Evolutionary conservation across 805 yeast species (phyloP).

Genomic region (Saccharomycopsis sp.): DNA sequence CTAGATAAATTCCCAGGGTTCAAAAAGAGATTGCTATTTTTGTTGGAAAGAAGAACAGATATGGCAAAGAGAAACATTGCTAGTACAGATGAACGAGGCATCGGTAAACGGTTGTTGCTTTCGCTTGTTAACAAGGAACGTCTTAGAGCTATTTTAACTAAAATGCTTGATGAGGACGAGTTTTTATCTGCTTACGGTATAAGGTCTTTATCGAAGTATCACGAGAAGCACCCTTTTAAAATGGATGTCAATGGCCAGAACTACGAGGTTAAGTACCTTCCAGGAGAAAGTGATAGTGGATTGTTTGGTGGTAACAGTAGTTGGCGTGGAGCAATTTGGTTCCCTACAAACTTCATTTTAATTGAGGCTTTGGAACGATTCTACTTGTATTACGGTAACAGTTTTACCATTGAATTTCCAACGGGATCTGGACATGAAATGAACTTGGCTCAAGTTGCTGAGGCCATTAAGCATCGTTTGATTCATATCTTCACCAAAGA

Average conservation of each 20-base stretch:
- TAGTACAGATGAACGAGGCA: conserved; percentile 71
- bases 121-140: conserved; percentile 80
- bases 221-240: conserved; percentile 74
- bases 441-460: conserved; percentile 85
- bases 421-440: conserved; percentile 69
- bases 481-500: conserved; percentile 70
- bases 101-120: conserved; percentile 72
- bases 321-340: conserved; percentile 98
- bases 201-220: conserved; percentile 81
- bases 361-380: conserved; percentile 85
- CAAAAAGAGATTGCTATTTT: conserved; percentile 79
- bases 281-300: conserved; percentile 89
- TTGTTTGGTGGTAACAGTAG: conserved; percentile 95
- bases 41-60: conserved; percentile 58
- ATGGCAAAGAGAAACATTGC: conserved; percentile 81
- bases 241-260: conserved; percentile 76
- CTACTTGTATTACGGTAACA: conserved; percentile 82
- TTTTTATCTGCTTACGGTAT: conserved; percentile 81
- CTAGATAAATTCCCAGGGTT: conserved; percentile 74
- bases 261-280: conserved; percentile 66
- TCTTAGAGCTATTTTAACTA: conserved; percentile 61
- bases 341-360: conserved; percentile 80
- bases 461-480: conserved; percentile 79
- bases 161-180: conserved; percentile 82
- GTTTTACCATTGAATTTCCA: conserved; percentile 81